Base-by-base conservation (phyloP, 106 monocot genomes). In the Dendrobium catenatum region DNA sequence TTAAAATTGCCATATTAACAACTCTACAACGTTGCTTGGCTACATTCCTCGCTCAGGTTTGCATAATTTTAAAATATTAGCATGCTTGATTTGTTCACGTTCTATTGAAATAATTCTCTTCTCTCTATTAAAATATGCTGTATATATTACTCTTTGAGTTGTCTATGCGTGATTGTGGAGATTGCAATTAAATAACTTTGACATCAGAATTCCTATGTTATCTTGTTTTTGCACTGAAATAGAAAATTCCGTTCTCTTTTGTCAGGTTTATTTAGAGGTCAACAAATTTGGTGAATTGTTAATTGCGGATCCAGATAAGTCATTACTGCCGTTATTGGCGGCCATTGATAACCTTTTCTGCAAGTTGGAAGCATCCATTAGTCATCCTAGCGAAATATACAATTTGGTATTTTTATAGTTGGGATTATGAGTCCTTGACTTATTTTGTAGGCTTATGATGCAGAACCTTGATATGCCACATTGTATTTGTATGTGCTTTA, bases 181-280 rank as follows among this genome's bases (percentile, higher is more conserved):
- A 41, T 73, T 73, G 73, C 42, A 42, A 37, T 40, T 4, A 73
- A 73, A 26, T 24, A 17, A 42, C 41, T 41, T 42, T 42, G 73
- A 73, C 33, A 73, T 73, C 41, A 40, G 11, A 11, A 68, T 73
- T 73, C 33, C 15, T 40, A 40, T 42, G 73, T 19, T 41, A 17
- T 42, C 73, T 17, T 73, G 15, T 42, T 19, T 73, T 73, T 73
- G 16, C 40, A 73, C n/a, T 44, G 3, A 22, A 43, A 24, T 8
- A 37, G 20, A 54, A 22, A 56, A 51, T 18, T 79, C 6, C 64
- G 42, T 31, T 9, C 66, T 55, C 16, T 77, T 85, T 48, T 76
- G 83, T 37, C 82, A 97, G 96, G 78, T 97, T 80, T 94, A 97
- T 81, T 73, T 82, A 77, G 97, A 92, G 84, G 88, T 89, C 61